Base-by-base conservation (phyloP, 2,329 filamentous ascomycete species). In the Talaromyces sp. region DNA sequence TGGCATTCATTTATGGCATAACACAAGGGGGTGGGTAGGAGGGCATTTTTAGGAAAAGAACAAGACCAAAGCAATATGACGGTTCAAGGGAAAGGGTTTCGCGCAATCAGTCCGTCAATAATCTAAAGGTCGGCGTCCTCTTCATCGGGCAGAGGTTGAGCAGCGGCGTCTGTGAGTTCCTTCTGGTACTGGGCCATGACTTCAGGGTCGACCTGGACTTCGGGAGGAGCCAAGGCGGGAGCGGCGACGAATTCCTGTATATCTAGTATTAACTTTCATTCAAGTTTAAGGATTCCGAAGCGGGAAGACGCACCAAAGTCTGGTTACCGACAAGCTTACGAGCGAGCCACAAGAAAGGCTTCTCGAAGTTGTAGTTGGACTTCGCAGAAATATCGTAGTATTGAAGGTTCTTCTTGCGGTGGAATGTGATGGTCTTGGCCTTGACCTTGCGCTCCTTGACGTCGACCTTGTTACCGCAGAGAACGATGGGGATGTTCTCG, bases 401-500 rank as follows among this genome's bases (percentile, higher is more conserved):
- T 85, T 99, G 95, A 62, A 99, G 90, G 85, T 98, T 99, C 90
- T 99, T 99, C 92, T 99, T 99, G 84, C 95, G 92, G 88, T 99
- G 95, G 91, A 99, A 99, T 72, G 95, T 99, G 84, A 99, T 99
- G 80, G 94, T 96, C 92, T 99, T 99, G 79, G 95, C 95, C 90
- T 99, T 99, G 80, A 99, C 95, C 86, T 99, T 99, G 83, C 95
- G 92, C 89, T 99, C 95, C 91, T 99, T 99, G 71, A 99, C 95
- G 78, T 99, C 94, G 81, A 99, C 94, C 89, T 99, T 99, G 91
- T 99, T 99, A 78, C 94, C 94, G 82, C 89, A 93, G 71, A 99
- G 91, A 75, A 98, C 95, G 77, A 99, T 98, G 74, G 94, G 94
- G 77, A 99, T 95, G 86, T 95, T 96, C 88, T 99, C 94, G 86